Percentiles rank a stretch among this genome's conserved stretches.
Conservation (phyloP, 1,284 basidiomycete genomes). For the Cryptococcus sp. region DNA sequence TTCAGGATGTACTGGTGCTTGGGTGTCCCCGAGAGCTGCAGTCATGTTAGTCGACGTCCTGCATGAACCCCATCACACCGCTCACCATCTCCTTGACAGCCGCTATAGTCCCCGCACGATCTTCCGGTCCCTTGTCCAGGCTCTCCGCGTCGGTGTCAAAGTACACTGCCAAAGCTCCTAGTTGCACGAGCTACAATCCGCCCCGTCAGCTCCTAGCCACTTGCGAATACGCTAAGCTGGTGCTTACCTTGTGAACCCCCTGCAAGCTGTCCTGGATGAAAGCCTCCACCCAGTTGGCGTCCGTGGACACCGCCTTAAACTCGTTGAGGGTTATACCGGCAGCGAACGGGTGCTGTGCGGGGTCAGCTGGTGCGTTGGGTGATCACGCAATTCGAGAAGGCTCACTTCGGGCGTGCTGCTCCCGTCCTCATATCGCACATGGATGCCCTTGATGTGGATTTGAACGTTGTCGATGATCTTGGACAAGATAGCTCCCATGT, state of each 20-base stretch:
- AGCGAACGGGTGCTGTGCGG: slow-evolving; percentile 81
- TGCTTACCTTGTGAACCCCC: slow-evolving; percentile 79
- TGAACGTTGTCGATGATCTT: slow-evolving; percentile 97
- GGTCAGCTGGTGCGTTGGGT: background rate
- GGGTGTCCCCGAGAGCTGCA: slow-evolving; percentile 61
- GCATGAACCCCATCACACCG: background rate
- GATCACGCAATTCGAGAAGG: slow-evolving; percentile 24
- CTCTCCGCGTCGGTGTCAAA: slow-evolving; percentile 91
- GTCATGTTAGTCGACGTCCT: background rate
- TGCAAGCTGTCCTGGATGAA: slow-evolving; percentile 89
- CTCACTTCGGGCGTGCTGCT: slow-evolving; percentile 84
- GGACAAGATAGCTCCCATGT: slow-evolving; percentile 78
- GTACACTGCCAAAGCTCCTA: slow-evolving; percentile 87
- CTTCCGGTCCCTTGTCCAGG: slow-evolving; percentile 61
- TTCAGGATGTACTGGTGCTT: slow-evolving; percentile 93
- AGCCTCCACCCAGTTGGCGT: slow-evolving; percentile 86
- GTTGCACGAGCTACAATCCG: slow-evolving; percentile 65
- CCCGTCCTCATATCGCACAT: slow-evolving; percentile 94
- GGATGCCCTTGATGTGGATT: slow-evolving; percentile 90
- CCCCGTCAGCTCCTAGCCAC: background rate
- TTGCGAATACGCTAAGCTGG: background rate
- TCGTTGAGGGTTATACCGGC: slow-evolving; percentile 87
- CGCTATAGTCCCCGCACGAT: slow-evolving; percentile 63
- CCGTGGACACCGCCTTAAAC: slow-evolving; percentile 90
- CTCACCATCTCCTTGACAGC: slow-evolving; percentile 74